A percentile compares a stretch with the other conserved stretches of the same genome.
phyloP scores from a whole-genome alignment of 805 yeast species.

The Priceomyces fermenticarens region DNA sequence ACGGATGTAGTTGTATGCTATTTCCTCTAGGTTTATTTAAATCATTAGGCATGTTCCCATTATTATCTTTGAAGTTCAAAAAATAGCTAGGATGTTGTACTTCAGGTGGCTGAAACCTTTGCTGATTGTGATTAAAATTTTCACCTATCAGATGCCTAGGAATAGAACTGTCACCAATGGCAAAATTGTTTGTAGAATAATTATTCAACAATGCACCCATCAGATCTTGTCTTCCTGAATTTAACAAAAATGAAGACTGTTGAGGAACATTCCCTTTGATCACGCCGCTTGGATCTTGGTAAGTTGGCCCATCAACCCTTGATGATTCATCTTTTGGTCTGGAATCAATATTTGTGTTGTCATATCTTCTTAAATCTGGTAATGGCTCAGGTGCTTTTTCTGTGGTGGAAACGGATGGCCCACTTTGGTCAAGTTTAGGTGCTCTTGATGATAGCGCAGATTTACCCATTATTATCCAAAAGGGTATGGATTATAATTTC shows the following conservation, averaged over 20 bases:
- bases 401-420: background rate
- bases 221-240: slow-evolving; percentile 28
- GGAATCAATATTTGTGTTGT: background rate
- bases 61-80: slow-evolving; percentile 14
- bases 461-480: slow-evolving; percentile 10
- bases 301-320: slow-evolving; percentile 1
- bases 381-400: background rate
- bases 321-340: slow-evolving; percentile 1
- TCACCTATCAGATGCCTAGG: slow-evolving; percentile 1
- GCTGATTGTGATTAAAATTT: slow-evolving; percentile 1
- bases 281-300: background rate
- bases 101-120: slow-evolving; percentile 10
- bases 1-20: slow-evolving; percentile 38
- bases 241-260: slow-evolving; percentile 21
- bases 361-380: background rate
- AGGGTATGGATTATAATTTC: too few species aligned
- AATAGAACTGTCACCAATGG: background rate
- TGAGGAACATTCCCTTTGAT: slow-evolving; percentile 6
- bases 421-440: slow-evolving; percentile 3
- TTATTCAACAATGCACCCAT: slow-evolving; percentile 22
- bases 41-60: slow-evolving; percentile 2
- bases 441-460: slow-evolving; percentile 12
- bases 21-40: slow-evolving; percentile 33
- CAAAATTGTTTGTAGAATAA: slow-evolving; percentile 10
- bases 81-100: slow-evolving; percentile 16